Base-by-base conservation (phyloP, 2,329 filamentous ascomycete genomes). In the Epichloe festucae region DNA sequence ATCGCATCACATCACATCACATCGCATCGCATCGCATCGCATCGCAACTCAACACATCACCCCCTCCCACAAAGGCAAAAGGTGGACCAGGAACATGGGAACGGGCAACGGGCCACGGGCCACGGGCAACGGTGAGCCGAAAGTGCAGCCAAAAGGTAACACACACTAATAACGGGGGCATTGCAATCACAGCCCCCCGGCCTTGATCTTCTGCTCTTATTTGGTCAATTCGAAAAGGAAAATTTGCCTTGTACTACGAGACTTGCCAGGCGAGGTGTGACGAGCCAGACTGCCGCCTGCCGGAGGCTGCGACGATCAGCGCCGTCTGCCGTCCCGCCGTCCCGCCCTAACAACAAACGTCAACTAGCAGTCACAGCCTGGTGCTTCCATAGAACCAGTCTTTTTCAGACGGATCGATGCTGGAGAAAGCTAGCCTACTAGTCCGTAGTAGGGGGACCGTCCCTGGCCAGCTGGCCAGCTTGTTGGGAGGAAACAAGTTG, bases 241-340 rank as follows among this genome's bases (percentile, higher is more conserved):
- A 11, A n/a, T 40, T 21, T 34, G 41, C 41, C 23, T 46, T 40
- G 43, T 46, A 46, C 49, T 10, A 51, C 42, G 34, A 40, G 36
- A 17, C 49, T 51, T 39, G 43, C 43, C 21, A 15, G 42, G 35
- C 38, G 11, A 44, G 39, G 46, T 52, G 38, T 42, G 46, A 52
- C 52, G 27, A 39, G 35, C 38, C 27, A 40, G 38, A 31, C 52
- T 54, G 52, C 52, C 49, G 46, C 46, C 52, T 51, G 46, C 52
- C 52, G 52, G 47, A 41, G 23, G 46, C 34, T 52, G 46, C 48
- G 21, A 40, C 48, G 34, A 49, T 21, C 42, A 52, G 52, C 46
- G 50, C 46, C 50, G 52, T 52, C 17, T 43, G 8, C 27, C 27
- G 27, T 31, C 8, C 27, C 27, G 35, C 51, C 46, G 46, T 40